A percentile compares a stretch with the other conserved stretches of the same genome.
phyloP scores from a whole-genome alignment of 164 flowering plant species.

The Berberis thunbergii region DNA sequence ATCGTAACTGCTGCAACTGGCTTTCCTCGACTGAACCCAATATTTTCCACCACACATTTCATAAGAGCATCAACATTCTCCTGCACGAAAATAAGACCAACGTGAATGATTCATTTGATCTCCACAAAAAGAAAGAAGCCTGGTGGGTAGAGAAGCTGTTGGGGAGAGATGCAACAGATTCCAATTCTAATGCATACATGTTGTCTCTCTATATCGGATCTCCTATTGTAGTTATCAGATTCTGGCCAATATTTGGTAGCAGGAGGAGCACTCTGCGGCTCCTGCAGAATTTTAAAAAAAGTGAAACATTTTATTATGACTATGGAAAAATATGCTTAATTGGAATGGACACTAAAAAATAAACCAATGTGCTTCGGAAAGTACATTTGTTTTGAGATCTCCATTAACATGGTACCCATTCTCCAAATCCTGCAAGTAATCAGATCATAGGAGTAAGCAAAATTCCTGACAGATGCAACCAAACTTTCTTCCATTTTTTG shows the following conservation, averaged over 20 bases:
- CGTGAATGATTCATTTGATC: background rate
- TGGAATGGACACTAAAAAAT: background rate
- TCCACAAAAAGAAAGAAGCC: slow-evolving; percentile 32
- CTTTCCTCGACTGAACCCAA: slow-evolving; percentile 70
- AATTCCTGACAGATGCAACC: background rate
- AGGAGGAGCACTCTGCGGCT: slow-evolving; percentile 44
- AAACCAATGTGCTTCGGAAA: background rate
- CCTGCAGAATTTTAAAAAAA: slow-evolving; percentile 35
- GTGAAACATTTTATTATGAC: background rate
- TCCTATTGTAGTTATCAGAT: slow-evolving; percentile 54
- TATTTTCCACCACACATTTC: slow-evolving; percentile 62
- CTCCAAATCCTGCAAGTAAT: slow-evolving; percentile 48
- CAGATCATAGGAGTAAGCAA: background rate
- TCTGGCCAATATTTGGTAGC: slow-evolving; percentile 36
- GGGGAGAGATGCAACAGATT: too few relatives aligned
- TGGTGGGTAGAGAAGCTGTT: slow-evolving; percentile 13
- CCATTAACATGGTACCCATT: slow-evolving; percentile 65
- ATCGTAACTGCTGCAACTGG: slow-evolving; percentile 64
- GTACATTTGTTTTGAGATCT: slow-evolving; percentile 38
- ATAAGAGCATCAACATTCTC: slow-evolving; percentile 88
- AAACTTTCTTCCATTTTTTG: background rate
- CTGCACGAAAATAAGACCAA: slow-evolving; percentile 28
- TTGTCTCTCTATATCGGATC: slow-evolving; percentile 63
- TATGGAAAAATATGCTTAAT: background rate
- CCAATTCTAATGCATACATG: slow-evolving; percentile 42